phyloP scores from a whole-genome alignment of 495 filamentous ascomycete species.

The Lentithecium fluviatile region DNA sequence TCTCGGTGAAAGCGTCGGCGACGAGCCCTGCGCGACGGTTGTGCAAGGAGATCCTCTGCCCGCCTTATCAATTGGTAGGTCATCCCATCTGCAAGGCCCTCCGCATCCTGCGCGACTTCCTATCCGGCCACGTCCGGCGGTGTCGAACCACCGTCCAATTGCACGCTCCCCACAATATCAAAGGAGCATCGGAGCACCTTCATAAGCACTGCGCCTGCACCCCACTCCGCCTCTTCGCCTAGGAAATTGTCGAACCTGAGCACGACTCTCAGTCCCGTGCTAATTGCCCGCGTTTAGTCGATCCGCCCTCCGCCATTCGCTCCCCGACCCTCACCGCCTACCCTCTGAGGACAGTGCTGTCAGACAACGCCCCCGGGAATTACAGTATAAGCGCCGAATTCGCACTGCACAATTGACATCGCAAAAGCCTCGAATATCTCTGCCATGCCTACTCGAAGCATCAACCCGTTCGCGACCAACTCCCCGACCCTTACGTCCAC shows the following conservation, averaged over 20 bases:
- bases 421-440: neutral
- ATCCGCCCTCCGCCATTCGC: neutral
- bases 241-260: neutral
- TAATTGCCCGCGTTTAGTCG: constrained; percentile 1
- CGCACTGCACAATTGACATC: neutral
- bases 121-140: constrained; percentile 21
- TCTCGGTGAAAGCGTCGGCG: neutral
- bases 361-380: neutral
- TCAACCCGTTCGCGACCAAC: constrained; percentile 42
- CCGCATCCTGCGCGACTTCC: constrained; percentile 24
- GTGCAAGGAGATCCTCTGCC: neutral
- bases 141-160: constrained; percentile 10
- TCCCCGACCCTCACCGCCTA: constrained; percentile 3
- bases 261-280: neutral
- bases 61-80: neutral
- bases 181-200: neutral
- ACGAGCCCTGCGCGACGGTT: no score
- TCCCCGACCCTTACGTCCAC: constrained; percentile 20
- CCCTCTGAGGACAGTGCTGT: neutral
- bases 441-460: constrained; percentile 43
- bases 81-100: neutral
- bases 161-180: neutral
- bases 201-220: neutral
- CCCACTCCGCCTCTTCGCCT: neutral
- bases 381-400: neutral